Percentiles rank a stretch among this genome's conserved stretches.
These are phyloP conservation scores for Paecilomyces variotii DNA, from an alignment of 2,329 filamentous ascomycete species.

Conservation along the genomic window DNA sequence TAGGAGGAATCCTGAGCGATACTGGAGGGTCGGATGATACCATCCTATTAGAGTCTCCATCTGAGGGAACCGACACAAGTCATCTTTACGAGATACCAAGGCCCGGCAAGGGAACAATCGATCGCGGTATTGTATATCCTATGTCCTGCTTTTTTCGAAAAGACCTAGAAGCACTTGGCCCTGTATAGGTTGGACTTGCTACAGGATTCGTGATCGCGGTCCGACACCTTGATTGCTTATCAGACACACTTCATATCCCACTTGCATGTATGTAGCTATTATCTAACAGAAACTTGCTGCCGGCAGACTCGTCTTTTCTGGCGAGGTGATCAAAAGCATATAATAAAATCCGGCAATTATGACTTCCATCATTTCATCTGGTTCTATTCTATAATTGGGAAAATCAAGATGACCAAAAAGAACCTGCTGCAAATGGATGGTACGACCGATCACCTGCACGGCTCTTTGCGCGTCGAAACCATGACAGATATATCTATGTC, in stretches of 20 bases:
- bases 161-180: conserved; percentile 11
- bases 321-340: neutral
- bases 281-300: neutral
- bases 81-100: conserved; percentile 12
- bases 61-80: neutral
- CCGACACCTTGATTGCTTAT: neutral
- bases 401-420: too few species aligned
- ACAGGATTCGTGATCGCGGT: conserved; percentile 1
- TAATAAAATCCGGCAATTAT: neutral
- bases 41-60: neutral
- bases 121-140: conserved; percentile 9
- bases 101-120: conserved; percentile 9
- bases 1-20: neutral
- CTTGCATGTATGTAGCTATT: neutral
- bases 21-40: neutral
- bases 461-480: too few species aligned
- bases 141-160: conserved; percentile 15
- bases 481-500: neutral
- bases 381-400: too few species aligned
- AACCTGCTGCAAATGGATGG: too few species aligned
- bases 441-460: too few species aligned
- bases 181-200: conserved; percentile 5
- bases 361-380: neutral
- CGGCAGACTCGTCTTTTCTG: neutral
- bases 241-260: neutral